Evolutionary conservation across 2,329 filamentous ascomycete genomes (phyloP).

Genomic region (Trichothecium roseum): DNA sequence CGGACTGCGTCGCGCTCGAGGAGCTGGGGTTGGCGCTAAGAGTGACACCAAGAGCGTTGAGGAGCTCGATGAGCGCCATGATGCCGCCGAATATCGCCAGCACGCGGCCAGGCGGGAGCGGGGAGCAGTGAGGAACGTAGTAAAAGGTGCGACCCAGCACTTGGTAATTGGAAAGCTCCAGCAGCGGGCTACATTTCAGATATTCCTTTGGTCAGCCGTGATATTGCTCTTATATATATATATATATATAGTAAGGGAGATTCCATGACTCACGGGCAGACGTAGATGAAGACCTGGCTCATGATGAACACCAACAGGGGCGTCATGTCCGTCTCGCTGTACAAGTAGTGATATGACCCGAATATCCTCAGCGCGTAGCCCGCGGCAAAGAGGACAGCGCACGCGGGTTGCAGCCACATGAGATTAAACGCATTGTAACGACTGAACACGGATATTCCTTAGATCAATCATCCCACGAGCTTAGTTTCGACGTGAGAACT

Average conservation of each 20-base stretch:
- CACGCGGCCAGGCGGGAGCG: slow-evolving; percentile 34
- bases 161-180: slow-evolving; percentile 52
- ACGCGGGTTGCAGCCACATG: slow-evolving; percentile 43
- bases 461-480: neutral
- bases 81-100: slow-evolving; percentile 34
- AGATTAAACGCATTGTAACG: slow-evolving; percentile 46
- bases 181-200: slow-evolving; percentile 32
- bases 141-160: slow-evolving; percentile 49
- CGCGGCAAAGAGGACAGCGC: slow-evolving; percentile 39
- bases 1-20: slow-evolving; percentile 24
- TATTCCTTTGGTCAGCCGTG: neutral
- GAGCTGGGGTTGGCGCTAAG: slow-evolving; percentile 35
- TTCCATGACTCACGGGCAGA: slow-evolving; percentile 17
- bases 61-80: slow-evolving; percentile 34
- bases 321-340: slow-evolving; percentile 5
- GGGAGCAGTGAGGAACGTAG: slow-evolving; percentile 45
- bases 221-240: neutral
- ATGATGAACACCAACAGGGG: slow-evolving; percentile 20
- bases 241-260: neutral
- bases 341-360: slow-evolving; percentile 17
- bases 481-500: slow-evolving; percentile 15
- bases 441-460: slow-evolving; percentile 18
- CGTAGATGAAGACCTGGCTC: slow-evolving; percentile 23
- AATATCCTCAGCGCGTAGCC: slow-evolving; percentile 39
- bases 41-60: slow-evolving; percentile 36